Evolutionary conservation across 2,329 filamentous ascomycete genomes (phyloP), one percentile per base, ranked within the genome.

Genomic region (Colletotrichum graminicola): DNA sequence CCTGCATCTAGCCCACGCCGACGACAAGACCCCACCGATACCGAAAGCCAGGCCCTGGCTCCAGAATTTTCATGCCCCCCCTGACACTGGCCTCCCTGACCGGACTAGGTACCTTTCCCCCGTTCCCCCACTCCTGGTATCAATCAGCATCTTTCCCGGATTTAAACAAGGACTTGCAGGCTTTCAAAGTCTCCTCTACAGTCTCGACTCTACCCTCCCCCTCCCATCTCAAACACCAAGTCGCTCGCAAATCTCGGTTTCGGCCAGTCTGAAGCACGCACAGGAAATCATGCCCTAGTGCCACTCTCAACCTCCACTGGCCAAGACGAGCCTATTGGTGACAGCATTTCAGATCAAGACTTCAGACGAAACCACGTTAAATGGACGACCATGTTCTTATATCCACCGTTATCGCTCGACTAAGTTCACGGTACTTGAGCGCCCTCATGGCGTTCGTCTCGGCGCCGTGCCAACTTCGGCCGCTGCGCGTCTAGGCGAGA

Each of bases 161-260:
- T 72, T 72, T 54, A 71, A 72, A 71, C 70, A 66, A 59, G 70
- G 66, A 62, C 39, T 61, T 71, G 32, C 67, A 66, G 62, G 70
- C 70, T 61, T 66, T 55, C 51, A 66, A 45, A 56, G 41, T 41
- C 23, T 47, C 66, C 52, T 43, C 52, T 21, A 32, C 32, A 52
- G 52, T 45, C 43, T 29, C 65, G 29, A 41, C 39, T 18, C 60
- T 29, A 54, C 49, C 70, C 70, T 32, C 21, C 47, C 56, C 70
- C 70, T 71, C 67, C 39, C 61, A 61, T 72, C 67, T 72, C 70
- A 66, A 71, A 72, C 70, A 57, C 61, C n/a, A 62, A 41, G 16
- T 34, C 49, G 70, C 70, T 57, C 43, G 57, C 34, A 66, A 72
- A 52, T 72, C 67, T 66, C 62, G 32, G 56, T 59, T 62, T 62